These are phyloP conservation scores for Striga hermonthica DNA, from an alignment of 305 asterid species.

Conservation along the genomic window DNA sequence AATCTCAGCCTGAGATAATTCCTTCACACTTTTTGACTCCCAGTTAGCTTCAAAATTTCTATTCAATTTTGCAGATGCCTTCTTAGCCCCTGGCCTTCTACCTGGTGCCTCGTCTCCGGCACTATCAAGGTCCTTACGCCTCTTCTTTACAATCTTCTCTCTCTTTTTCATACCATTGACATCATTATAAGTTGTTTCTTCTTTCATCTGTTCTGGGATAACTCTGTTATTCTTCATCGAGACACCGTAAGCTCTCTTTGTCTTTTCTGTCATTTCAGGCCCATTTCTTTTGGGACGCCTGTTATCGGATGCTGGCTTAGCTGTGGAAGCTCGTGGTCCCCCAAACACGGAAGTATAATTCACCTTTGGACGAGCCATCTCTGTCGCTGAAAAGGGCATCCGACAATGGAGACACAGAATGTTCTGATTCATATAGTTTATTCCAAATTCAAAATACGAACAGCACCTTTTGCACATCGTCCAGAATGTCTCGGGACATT, in stretches of 20 bases:
- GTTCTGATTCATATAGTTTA: conserved; percentile 37
- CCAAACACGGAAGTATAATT: conserved; percentile 24
- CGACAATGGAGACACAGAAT: conserved; percentile 48
- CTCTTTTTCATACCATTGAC: conserved; percentile 19
- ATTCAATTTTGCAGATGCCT: conserved; percentile 31
- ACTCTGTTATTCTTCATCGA: conserved; percentile 24
- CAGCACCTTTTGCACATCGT: conserved; percentile 50
- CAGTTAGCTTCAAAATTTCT: conserved; percentile 27
- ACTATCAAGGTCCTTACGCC: conserved; percentile 33
- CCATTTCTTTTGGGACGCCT: conserved; percentile 30
- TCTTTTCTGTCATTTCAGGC: conserved; percentile 24
- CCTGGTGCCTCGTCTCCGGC: conserved; percentile 28
- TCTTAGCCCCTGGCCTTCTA: conserved; percentile 28
- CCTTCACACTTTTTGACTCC: conserved; percentile 28
- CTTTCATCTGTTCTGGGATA: conserved; percentile 27
- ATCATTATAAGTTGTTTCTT: conserved; percentile 29
- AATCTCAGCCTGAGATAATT: conserved; percentile 24
- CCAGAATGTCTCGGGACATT: conserved; percentile 49
- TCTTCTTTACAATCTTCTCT: conserved; percentile 41
- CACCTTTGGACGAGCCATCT: conserved; percentile 29
- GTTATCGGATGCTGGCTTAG: conserved; percentile 29
- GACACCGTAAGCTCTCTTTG: conserved; percentile 23
- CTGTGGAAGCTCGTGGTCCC: conserved; percentile 3
- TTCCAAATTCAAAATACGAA: conserved; percentile 39
- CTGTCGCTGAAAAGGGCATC: conserved; percentile 45